These are phyloP conservation scores for Psilocybe subaeruginosa DNA, from an alignment of 768 basidiomycete species.

Conservation along the genomic window DNA sequence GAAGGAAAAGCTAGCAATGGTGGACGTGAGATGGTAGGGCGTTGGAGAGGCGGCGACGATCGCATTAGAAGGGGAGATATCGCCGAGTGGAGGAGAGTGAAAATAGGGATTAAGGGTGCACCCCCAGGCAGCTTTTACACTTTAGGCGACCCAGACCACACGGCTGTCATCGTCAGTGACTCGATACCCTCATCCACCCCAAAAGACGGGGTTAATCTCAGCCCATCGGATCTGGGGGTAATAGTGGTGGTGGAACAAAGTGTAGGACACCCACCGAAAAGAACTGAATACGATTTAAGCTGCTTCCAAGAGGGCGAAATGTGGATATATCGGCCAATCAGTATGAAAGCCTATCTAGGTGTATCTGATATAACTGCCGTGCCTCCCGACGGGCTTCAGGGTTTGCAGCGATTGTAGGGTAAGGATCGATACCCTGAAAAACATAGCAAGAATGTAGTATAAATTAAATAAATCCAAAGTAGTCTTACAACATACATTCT, in stretches of 20 bases:
- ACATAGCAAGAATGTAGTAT: background rate
- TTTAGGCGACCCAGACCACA: conserved; percentile 59
- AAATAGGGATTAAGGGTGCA: conserved; percentile 29
- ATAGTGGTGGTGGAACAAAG: conserved; percentile 61
- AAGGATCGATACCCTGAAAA: background rate
- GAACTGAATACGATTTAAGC: conserved; percentile 44
- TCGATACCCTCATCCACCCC: conserved; percentile 30
- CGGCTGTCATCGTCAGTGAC: conserved; percentile 50
- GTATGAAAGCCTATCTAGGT: conserved; percentile 39
- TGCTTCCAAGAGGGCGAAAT: conserved; percentile 52
- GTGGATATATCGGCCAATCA: conserved; percentile 59
- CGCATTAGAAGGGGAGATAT: conserved; percentile 57
- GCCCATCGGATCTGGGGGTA: conserved; percentile 41
- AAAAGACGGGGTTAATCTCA: conserved; percentile 35
- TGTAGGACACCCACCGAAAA: conserved; percentile 40
- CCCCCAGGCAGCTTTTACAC: conserved; percentile 28
- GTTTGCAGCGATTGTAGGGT: conserved; percentile 13
- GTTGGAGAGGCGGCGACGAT: conserved; percentile 56
- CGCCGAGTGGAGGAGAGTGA: conserved; percentile 51
- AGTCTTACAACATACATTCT: conserved; percentile 11
- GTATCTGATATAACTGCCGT: conserved; percentile 25
- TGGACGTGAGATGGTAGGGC: conserved; percentile 35
- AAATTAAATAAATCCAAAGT: conserved; percentile 3
- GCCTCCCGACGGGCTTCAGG: conserved; percentile 21
- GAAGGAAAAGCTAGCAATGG: conserved; percentile 38